Base-by-base conservation (phyloP, 331 rosid genomes). In the Prunus yedoensis region DNA sequence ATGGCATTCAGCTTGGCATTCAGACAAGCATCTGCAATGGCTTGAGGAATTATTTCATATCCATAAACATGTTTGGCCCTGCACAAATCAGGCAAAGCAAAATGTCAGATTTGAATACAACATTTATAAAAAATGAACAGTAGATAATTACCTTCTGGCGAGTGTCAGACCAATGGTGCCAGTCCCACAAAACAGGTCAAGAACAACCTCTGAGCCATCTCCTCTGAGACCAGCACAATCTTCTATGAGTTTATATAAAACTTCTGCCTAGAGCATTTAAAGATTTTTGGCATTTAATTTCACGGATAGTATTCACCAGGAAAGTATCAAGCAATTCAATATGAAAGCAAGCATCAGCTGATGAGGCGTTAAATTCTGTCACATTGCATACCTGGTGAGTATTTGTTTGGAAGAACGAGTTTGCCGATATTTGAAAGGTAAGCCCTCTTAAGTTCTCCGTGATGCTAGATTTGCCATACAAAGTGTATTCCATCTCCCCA, bases 121-220 rank as follows among this genome's bases (percentile, higher is more conserved):
- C 60, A 9, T 51, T 23, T 53, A 18, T 61, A 54, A 63, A 21
- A 71, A 61, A 72, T 38, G 41, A 32, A 62, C 21, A 71, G 50
- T 43, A 58, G 57, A 27, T 30, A 59, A 18, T 71, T 81, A 94
- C 99, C 93, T 89, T 85, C 81, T 84, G 54, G 99, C 99, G 68
- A 94, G 95, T 56, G 97, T 84, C 78, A 94, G 85, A 83, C 99
- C 97, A 70, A 94, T 94, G 60, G 99, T 91, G 75, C 99, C 99
- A 13, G 99, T 94, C 77, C 97, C 99, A 84, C 99, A 94, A 88
- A 94, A 94, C 75, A 94, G 84, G 89, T 94, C 99, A 71, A 94
- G 99, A 78, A 94, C 90, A 83, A 89, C 45, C 86, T 94, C 97
- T 30, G 97, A 92, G 75, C 90, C 91, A 78, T 94, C 96, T 75